Evolutionary conservation across 192 early-diverging fungal genomes (phyloP).

Genomic region (Coemansia sp.): DNA sequence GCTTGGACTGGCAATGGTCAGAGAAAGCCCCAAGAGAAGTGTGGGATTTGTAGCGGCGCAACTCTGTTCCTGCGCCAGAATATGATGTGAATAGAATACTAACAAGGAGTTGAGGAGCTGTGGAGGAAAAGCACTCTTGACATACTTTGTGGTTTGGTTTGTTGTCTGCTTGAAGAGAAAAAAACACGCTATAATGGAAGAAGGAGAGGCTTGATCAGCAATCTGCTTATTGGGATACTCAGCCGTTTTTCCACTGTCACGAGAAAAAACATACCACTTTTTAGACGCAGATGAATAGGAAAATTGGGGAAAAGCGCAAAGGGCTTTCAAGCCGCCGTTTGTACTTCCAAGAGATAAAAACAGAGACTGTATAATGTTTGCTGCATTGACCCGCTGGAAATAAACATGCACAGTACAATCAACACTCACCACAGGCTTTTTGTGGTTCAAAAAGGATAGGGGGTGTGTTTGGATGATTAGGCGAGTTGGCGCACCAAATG

Average conservation of each 20-base stretch:
- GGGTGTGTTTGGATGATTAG: not conserved
- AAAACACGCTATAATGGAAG: slow-evolving; percentile 8
- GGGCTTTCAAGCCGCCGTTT: not conserved
- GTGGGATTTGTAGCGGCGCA: too few relatives aligned
- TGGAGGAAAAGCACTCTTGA: not conserved
- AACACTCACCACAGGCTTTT: not conserved
- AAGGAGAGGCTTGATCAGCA: slow-evolving; percentile 1
- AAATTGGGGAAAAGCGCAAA: not conserved
- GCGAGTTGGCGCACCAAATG: not conserved
- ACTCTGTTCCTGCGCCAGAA: not conserved
- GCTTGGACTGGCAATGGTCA: too few relatives aligned
- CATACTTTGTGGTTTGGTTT: not conserved
- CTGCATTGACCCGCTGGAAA: not conserved
- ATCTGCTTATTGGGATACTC: slow-evolving; percentile 4
- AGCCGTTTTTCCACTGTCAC: not conserved
- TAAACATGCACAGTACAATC: not conserved
- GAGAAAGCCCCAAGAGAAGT: too few relatives aligned
- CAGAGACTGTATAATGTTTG: not conserved
- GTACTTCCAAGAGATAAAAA: not conserved
- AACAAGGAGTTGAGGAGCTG: not conserved
- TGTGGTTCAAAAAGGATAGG: not conserved
- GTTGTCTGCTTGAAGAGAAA: not conserved
- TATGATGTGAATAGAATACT: not conserved
- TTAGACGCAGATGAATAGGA: not conserved
- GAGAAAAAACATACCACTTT: slow-evolving; percentile 13